Percentiles rank a stretch among this genome's conserved stretches.
These are phyloP conservation scores for Mycena rebaudengoi DNA, from an alignment of 768 basidiomycete species.

Conservation along the genomic window DNA sequence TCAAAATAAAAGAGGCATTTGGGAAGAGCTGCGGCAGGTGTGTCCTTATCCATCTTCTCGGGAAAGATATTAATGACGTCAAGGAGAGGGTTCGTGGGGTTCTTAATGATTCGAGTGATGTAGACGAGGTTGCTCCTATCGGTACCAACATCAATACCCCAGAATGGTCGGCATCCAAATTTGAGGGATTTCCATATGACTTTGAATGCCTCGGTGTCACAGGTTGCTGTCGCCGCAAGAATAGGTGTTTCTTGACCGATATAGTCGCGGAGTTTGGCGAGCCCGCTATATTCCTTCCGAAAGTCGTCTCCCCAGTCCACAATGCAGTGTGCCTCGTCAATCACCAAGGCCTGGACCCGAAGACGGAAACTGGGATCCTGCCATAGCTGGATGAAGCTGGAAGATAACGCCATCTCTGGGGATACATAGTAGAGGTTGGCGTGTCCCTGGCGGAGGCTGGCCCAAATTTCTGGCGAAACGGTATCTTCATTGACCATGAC, in stretches of 20 bases:
- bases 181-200: constrained; percentile 21
- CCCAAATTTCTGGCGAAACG: neutral
- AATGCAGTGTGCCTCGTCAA: neutral
- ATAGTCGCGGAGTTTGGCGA: neutral
- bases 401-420: neutral
- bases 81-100: constrained; percentile 17
- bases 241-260: neutral
- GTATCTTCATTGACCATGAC: constrained; percentile 25
- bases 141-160: constrained; percentile 27
- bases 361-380: too few relatives aligned
- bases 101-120: constrained; percentile 1
- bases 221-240: neutral
- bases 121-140: constrained; percentile 25
- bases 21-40: constrained; percentile 11
- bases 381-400: neutral
- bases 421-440: neutral
- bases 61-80: constrained; percentile 31
- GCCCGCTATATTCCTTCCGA: neutral
- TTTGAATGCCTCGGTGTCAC: constrained; percentile 11
- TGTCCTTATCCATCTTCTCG: constrained; percentile 2
- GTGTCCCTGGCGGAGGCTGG: neutral
- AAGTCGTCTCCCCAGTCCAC: neutral
- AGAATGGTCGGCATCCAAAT: constrained; percentile 27
- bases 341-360: neutral
- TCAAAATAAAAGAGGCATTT: constrained; percentile 34